A percentile compares a stretch with the other conserved stretches of the same genome.
These are phyloP conservation scores for Aspergillus hancockii DNA, from an alignment of 495 filamentous ascomycete species.

Conservation along the genomic window DNA sequence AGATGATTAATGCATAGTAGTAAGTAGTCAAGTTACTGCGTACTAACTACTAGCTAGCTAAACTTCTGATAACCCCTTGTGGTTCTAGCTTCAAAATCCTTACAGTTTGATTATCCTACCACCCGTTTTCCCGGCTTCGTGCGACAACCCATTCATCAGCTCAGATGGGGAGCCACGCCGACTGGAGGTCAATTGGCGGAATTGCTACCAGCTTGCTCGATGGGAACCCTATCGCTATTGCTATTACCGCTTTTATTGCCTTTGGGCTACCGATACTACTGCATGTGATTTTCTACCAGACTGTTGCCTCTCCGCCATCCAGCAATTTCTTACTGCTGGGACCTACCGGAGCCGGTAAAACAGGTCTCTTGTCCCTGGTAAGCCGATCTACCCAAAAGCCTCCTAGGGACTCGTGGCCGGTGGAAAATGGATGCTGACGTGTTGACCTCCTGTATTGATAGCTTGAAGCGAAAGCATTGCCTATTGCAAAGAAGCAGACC, in stretches of 20 bases:
- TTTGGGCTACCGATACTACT: slow-evolving; percentile 74
- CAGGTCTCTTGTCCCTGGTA: slow-evolving; percentile 80
- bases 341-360: slow-evolving; percentile 85
- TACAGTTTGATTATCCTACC: too few species aligned
- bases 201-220: slow-evolving; percentile 46
- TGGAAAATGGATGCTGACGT: slow-evolving; percentile 5
- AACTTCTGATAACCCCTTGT: too few species aligned
- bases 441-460: slow-evolving; percentile 23
- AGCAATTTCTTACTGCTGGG: slow-evolving; percentile 86
- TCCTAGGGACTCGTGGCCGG: background rate
- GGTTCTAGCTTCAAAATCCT: background rate
- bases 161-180: slow-evolving; percentile 27
- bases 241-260: slow-evolving; percentile 66
- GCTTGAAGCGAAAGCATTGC: slow-evolving; percentile 48
- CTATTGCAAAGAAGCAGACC: slow-evolving; percentile 33
- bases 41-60: too few species aligned
- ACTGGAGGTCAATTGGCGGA: slow-evolving; percentile 37
- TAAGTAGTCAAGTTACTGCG: too few species aligned
- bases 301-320: slow-evolving; percentile 62
- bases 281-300: slow-evolving; percentile 71
- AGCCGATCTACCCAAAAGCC: slow-evolving; percentile 15
- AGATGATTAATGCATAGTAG: too few species aligned
- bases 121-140: background rate
- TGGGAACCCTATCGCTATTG: slow-evolving; percentile 52
- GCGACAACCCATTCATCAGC: background rate